phyloP scores from a whole-genome alignment of 2,329 filamentous ascomycete species.

The Penicillium aurantiogriseum region DNA sequence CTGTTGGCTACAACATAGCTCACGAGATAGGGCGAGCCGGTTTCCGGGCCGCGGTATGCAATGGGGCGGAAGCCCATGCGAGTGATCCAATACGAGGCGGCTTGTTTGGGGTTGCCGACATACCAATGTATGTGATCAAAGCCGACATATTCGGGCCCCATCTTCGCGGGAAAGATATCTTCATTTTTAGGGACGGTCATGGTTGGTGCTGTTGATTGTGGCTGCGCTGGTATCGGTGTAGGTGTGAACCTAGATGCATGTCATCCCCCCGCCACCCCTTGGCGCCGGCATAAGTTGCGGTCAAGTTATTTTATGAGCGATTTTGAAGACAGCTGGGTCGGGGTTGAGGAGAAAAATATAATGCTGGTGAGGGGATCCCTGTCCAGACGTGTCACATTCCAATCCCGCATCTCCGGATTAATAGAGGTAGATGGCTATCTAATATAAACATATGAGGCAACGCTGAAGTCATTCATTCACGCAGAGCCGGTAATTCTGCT shows the following conservation, averaged over 20 bases:
- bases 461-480: constrained; percentile 8
- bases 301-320: constrained; percentile 1
- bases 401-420: not conserved
- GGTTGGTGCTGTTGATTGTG: not conserved
- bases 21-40: constrained; percentile 72
- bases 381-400: constrained; percentile 8
- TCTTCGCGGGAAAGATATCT: constrained; percentile 21
- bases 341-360: not conserved
- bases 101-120: constrained; percentile 91
- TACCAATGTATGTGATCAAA: constrained; percentile 92
- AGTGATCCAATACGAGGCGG: constrained; percentile 77
- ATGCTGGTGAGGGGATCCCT: not conserved
- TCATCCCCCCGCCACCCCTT: not conserved
- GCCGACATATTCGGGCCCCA: constrained; percentile 45
- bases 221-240: not conserved
- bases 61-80: constrained; percentile 78
- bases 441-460: constrained; percentile 8
- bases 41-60: constrained; percentile 83
- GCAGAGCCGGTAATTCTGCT: not conserved
- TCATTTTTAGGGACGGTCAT: constrained; percentile 6
- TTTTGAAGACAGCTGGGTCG: not conserved
- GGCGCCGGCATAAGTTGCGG: not conserved
- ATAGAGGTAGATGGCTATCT: not conserved
- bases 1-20: constrained; percentile 79
- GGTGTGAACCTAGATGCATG: not conserved